Conservation (phyloP, 1,139 yeast genomes). For the Yamadazyma mexicana region DNA sequence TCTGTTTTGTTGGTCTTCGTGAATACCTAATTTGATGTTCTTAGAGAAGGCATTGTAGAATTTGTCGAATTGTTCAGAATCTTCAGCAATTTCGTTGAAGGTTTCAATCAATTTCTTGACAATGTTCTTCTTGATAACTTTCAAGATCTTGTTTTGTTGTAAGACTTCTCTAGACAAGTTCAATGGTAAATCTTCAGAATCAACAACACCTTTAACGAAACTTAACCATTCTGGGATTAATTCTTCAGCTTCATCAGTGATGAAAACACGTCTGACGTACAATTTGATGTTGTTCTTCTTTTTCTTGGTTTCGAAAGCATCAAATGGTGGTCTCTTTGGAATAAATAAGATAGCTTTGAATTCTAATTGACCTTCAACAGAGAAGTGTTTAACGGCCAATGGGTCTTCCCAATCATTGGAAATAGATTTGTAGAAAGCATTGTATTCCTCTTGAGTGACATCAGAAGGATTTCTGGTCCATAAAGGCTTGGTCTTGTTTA, state of each 20-base stretch:
- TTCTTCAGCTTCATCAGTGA: constrained; percentile 99
- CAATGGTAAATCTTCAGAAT: constrained; percentile 99
- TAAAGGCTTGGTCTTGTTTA: constrained; percentile 97
- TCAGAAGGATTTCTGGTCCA: constrained; percentile 99
- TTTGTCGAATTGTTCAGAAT: constrained; percentile 96
- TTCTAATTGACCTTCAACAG: constrained; percentile 99
- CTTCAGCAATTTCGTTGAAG: constrained; percentile 99
- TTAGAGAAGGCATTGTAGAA: constrained; percentile 98
- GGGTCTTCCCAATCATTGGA: constrained; percentile 99
- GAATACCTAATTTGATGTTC: constrained; percentile 98
- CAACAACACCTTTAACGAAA: constrained; percentile 98
- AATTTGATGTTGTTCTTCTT: constrained; percentile 99
- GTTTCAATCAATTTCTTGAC: constrained; percentile 98
- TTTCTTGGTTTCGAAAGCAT: constrained; percentile 95
- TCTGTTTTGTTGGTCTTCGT: constrained; percentile 99
- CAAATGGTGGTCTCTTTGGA: constrained; percentile 99
- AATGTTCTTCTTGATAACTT: constrained; percentile 98
- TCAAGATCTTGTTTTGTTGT: constrained; percentile 99
- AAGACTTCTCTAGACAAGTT: constrained; percentile 99
- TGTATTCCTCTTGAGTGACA: constrained; percentile 97
- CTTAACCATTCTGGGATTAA: constrained; percentile 99
- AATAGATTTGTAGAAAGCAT: constrained; percentile 98
- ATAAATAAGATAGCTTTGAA: constrained; percentile 96
- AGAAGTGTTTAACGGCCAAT: constrained; percentile 98
- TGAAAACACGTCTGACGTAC: constrained; percentile 99